These are phyloP conservation scores for Pythium brachiatum DNA, from an alignment of 352 stramenopile genomes.

Conservation along the genomic window DNA sequence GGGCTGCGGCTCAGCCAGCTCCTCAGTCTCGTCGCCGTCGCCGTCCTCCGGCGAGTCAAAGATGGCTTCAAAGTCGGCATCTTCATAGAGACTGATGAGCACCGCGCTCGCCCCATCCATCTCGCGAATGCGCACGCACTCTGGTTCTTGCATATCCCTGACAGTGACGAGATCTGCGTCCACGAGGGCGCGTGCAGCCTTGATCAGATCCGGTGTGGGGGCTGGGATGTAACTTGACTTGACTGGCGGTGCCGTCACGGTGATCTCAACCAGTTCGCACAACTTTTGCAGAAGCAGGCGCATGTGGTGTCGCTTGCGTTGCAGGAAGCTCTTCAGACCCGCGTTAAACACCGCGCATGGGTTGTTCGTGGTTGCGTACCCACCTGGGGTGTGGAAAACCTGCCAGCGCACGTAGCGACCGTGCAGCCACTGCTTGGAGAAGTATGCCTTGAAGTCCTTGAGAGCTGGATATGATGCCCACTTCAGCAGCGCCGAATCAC, in stretches of 20 bases:
- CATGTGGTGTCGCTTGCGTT: neutral
- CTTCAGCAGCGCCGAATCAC: neutral
- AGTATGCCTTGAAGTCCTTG: neutral
- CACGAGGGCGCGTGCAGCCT: neutral
- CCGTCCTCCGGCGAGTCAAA: neutral
- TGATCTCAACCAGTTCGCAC: neutral
- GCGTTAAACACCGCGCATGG: neutral
- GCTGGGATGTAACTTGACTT: neutral
- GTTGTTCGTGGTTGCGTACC: neutral
- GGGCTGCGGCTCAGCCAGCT: neutral
- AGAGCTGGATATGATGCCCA: neutral
- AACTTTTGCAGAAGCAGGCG: neutral
- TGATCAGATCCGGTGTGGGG: neutral
- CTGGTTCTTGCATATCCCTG: neutral
- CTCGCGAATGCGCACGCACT: neutral
- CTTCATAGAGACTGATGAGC: neutral
- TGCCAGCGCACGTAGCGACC: neutral
- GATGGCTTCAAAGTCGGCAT: neutral
- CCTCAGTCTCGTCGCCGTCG: neutral
- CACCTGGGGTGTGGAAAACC: neutral
- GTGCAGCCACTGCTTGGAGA: neutral
- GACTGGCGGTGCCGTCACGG: neutral
- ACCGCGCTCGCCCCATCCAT: no score
- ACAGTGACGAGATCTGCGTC: neutral
- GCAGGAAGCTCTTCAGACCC: neutral